These are phyloP conservation scores for Prorocentrum cordatum DNA, from an alignment of 169 alveolate genomes.

Conservation along the genomic window DNA sequence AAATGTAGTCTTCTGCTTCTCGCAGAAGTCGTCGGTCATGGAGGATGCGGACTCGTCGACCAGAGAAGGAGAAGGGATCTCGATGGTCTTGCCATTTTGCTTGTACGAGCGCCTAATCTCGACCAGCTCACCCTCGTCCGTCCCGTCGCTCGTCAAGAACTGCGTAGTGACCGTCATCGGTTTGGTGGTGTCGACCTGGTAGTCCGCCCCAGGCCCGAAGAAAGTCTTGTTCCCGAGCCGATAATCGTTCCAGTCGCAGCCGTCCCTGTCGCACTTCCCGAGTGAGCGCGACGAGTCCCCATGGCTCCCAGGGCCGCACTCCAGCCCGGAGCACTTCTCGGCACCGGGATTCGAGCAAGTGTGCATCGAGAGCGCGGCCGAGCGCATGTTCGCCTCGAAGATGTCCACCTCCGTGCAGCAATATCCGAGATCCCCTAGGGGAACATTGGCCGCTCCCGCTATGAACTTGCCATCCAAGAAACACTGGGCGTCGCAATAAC, in stretches of 20 bases:
- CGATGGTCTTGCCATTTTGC: no score
- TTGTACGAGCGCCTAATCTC: background rate
- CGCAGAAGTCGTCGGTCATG: no score
- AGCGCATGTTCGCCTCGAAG: background rate
- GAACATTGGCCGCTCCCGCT: background rate
- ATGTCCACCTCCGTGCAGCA: slow-evolving; percentile 39
- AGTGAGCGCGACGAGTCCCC: background rate
- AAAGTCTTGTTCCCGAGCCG: background rate
- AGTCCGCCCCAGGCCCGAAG: background rate
- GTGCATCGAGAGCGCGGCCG: background rate
- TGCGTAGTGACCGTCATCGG: background rate
- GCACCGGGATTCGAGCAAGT: background rate
- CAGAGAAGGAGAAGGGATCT: no score
- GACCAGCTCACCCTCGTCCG: background rate
- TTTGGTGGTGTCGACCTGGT: background rate
- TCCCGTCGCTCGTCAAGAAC: slow-evolving; percentile 21
- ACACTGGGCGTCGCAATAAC: slow-evolving; percentile 31
- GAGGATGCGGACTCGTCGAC: no score
- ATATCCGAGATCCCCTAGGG: background rate
- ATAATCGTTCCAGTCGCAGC: slow-evolving; percentile 13
- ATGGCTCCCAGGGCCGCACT: slow-evolving; percentile 6
- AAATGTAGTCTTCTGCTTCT: no score
- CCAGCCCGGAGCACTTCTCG: background rate
- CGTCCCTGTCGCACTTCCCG: slow-evolving; percentile 51
- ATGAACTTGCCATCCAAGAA: slow-evolving; percentile 4